Evolutionary conservation across 208 protist genomes (phyloP), one percentile per base, ranked within the genome.

Genomic region (Leishmania guyanensis): DNA sequence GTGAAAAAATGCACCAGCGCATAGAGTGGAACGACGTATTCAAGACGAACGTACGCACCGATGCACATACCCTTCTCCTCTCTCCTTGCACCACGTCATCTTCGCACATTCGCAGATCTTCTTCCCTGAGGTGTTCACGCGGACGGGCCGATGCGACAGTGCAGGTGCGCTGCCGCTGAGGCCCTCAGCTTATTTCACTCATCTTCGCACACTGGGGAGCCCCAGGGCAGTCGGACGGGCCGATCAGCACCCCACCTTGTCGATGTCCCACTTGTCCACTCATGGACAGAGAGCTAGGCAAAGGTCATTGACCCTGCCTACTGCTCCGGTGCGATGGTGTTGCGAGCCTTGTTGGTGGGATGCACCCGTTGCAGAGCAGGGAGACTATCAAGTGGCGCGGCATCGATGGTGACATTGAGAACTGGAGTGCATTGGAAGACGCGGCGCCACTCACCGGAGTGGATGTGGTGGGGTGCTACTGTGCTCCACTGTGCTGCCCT

Each of bases 381-480:
- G 85, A 79, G 33, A 53, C 51, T 39, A 89, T 91, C 29, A 87
- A 87, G 78, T 65, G 85, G 20, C 91, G 89, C 69, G 88, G 86
- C 76, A 39, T 50, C 48, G 69, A 77, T 26, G 56, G 71, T 62
- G 10, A 82, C 22, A 51, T 91, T 0, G 80, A 88, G 10, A 69
- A 81, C n/a, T 89, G 89, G 69, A 91, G 89, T 50, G 74, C 92
- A 16, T 60, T 91, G 48, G 91, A 95, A 71, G 92, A 76, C 2
- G 1, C 72, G n/a, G n/a, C 71, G 3, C 65, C 58, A 3, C 70
- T 84, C 4, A 75, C 82, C 17, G 74, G 81, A 5, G 73, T 84
- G 0, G 86, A 78, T 12, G 66, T 75, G 16, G 76, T 89, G 50
- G 88, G 91, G 1, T 84, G 88, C 62, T 1, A 5, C 29, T 0